Percentiles rank a stretch among this genome's conserved stretches.
Conservation (phyloP, 257 asterid species). For the Primulina huaijiensis region DNA sequence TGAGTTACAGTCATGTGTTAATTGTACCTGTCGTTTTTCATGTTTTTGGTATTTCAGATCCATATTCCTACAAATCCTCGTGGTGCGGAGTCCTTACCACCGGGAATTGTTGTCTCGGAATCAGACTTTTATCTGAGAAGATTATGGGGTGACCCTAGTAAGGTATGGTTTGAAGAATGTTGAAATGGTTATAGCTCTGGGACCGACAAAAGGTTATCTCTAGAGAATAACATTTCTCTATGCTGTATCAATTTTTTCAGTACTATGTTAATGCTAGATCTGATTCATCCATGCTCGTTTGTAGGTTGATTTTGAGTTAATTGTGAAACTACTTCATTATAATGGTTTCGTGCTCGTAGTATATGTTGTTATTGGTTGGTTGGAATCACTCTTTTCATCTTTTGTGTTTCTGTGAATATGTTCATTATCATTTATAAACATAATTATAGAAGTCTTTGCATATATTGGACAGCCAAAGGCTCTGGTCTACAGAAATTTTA, state of each 20-base stretch:
- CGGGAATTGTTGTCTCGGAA: constrained; percentile 90
- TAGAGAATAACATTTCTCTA: neutral
- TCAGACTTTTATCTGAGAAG: constrained; percentile 86
- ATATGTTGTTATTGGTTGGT: neutral
- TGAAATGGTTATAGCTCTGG: constrained; percentile 18
- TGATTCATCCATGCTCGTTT: constrained; percentile 12
- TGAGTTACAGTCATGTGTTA: constrained; percentile 7
- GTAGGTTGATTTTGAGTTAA: constrained; percentile 7
- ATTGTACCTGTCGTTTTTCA: neutral
- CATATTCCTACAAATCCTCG: constrained; percentile 94
- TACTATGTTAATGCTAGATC: neutral
- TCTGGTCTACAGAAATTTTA: constrained; percentile 2
- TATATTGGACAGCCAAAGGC: constrained; percentile 18
- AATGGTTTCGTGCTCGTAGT: constrained; percentile 4
- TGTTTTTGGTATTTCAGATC: constrained; percentile 44
- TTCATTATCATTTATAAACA: neutral
- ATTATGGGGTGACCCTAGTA: constrained; percentile 99
- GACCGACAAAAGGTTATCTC: neutral
- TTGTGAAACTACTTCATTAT: constrained; percentile 10
- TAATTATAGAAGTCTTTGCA: constrained; percentile 11
- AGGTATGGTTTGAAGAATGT: constrained; percentile 45
- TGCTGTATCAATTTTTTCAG: constrained; percentile 3
- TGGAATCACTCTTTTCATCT: neutral
- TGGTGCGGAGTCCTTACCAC: constrained; percentile 97
- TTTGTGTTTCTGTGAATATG: constrained; percentile 9